Base-by-base conservation (phyloP, 2,329 filamentous ascomycete species). In the Xylariaceae sp. region DNA sequence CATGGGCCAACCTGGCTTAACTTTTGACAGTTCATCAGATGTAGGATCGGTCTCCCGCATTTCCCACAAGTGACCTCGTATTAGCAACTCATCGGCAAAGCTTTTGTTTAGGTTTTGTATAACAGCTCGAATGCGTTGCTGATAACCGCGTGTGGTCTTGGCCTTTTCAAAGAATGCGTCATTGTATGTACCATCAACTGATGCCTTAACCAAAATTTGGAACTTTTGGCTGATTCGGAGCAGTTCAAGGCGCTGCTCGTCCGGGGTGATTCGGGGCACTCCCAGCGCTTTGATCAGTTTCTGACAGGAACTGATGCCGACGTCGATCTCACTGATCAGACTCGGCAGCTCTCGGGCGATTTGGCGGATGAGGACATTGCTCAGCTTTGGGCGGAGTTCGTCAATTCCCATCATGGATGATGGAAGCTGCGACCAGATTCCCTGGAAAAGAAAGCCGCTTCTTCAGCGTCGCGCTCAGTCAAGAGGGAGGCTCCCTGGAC, bases 131-230 rank as follows among this genome's bases (percentile, higher is more conserved):
- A 88, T 72, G 0, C 83, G 77, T 33, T 74, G 78, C 0, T 66
- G 44, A 28, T 78, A 77, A 1, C 74, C 76, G 0, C 60, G 17
- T 1, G 61, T 43, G 0, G 70, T 67, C 9, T 69, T 54, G 0
- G 73, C 66, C 17, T 71, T 65, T 3, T 70, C 74, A 56, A 87
- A 87, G 68, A 87, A 87, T 0, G 63, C 14, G 55, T 81, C 69
- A 2, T 72, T 75, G 56, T 86, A 87, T 0, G 72, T 74, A 0
- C 84, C 85, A n/a, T 82, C 75, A n/a, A 0, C 66, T 0, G 81
- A 79, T 2, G 74, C 73, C 47, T 74, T 77, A 8, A 4, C 81
- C 61, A 3, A 85, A 2, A 66, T 64, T 4, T 78, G 74, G 50
- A 83, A 82, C 0, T 65, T 55, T 45, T 77, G 72, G 54, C 79